phyloP scores from a whole-genome alignment of 441 rosid species.

The Croton laevigatus region DNA sequence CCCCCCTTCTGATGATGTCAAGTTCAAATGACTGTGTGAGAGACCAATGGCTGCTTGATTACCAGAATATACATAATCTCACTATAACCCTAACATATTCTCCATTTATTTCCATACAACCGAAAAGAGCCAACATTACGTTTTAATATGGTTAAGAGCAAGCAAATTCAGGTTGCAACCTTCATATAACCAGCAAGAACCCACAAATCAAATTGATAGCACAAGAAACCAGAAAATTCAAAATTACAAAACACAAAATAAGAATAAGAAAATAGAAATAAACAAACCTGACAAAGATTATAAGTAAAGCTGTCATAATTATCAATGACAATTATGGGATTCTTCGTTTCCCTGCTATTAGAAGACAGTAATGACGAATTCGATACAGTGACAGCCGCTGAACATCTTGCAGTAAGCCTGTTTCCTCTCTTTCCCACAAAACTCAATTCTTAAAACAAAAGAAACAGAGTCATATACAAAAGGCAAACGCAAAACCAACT shows the following conservation, averaged over 20 bases:
- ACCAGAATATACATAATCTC: not conserved
- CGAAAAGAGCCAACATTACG: not conserved
- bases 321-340: slow-evolving; percentile 80
- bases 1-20: not conserved
- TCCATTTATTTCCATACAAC: not conserved
- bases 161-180: not conserved
- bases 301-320: slow-evolving; percentile 96
- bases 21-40: not conserved
- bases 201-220: not conserved
- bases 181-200: not conserved
- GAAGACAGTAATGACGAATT: slow-evolving; percentile 31
- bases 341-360: slow-evolving; percentile 25
- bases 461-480: not conserved
- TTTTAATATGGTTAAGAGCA: not conserved
- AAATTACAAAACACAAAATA: not conserved
- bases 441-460: slow-evolving; percentile 33
- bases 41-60: not conserved
- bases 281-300: slow-evolving; percentile 84
- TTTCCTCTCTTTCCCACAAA: slow-evolving; percentile 33
- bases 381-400: slow-evolving; percentile 34
- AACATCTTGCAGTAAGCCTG: slow-evolving; percentile 37
- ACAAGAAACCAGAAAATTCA: not conserved
- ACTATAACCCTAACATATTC: not conserved
- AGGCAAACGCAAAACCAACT: not conserved
- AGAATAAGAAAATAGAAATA: slow-evolving; percentile 6